phyloP scores from a whole-genome alignment of 2,329 filamentous ascomycete species.

The Trichoderma pleuroti region DNA sequence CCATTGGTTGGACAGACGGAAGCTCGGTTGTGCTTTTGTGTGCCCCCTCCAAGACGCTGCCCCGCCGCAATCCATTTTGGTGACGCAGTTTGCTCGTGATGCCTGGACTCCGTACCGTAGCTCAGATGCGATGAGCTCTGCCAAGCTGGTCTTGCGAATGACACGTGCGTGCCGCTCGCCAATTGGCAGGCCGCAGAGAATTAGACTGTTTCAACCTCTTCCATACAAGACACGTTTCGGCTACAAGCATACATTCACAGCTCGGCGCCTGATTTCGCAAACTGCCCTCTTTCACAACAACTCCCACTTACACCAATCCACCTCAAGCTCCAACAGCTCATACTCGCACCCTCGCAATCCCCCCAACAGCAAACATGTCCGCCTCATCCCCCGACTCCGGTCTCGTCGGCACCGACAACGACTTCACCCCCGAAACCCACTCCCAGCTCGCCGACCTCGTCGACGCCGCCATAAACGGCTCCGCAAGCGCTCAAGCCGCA shows the following conservation, averaged over 20 bases:
- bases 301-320: background rate
- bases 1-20: background rate
- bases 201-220: background rate
- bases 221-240: background rate
- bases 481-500: constrained; percentile 18
- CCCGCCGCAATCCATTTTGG: background rate
- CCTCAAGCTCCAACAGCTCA: background rate
- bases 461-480: constrained; percentile 25
- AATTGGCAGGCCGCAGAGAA: background rate
- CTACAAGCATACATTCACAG: background rate
- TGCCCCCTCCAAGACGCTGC: background rate
- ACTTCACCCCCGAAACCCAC: background rate
- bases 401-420: background rate
- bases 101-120: too few species aligned
- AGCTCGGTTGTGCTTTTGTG: background rate
- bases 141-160: background rate
- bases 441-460: constrained; percentile 21
- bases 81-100: background rate
- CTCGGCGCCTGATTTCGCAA: background rate
- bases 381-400: background rate
- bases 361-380: background rate
- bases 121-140: background rate
- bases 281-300: background rate
- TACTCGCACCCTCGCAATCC: background rate
- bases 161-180: background rate